Evolutionary conservation across 2,329 filamentous ascomycete genomes (phyloP).

Genomic region (Stagonosporopsis vannaccii): DNA sequence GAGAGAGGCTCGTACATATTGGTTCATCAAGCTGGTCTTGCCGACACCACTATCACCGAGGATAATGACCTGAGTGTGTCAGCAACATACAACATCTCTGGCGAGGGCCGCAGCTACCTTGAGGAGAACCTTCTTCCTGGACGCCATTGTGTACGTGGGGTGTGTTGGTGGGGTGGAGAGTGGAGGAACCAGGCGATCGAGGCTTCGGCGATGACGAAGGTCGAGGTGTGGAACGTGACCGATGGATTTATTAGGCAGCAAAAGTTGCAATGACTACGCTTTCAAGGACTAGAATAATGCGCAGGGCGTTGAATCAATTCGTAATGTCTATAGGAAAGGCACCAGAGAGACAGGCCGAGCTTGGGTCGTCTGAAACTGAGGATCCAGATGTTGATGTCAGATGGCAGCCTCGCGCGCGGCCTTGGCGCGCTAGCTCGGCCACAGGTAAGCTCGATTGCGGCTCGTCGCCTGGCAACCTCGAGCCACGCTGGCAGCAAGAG

Average conservation of each 20-base stretch:
- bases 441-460: neutral
- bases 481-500: too few relatives aligned
- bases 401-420: conserved; percentile 7
- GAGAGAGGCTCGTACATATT: conserved; percentile 80
- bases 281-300: neutral
- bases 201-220: conserved; percentile 15
- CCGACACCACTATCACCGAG: conserved; percentile 98
- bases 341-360: conserved; percentile 8
- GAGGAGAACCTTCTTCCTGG: conserved; percentile 82
- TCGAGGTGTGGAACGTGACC: conserved; percentile 8
- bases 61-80: conserved; percentile 82
- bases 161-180: conserved; percentile 6
- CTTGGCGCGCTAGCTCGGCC: conserved; percentile 7
- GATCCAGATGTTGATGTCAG: conserved; percentile 17
- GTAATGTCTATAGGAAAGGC: neutral
- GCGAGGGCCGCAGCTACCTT: conserved; percentile 66
- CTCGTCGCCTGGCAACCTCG: conserved; percentile 3
- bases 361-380: conserved; percentile 1
- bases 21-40: conserved; percentile 99
- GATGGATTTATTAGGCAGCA: neutral
- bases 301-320: neutral
- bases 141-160: conserved; percentile 38
- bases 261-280: neutral
- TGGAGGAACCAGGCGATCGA: conserved; percentile 8
- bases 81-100: conserved; percentile 7